Conservation (phyloP, 345 rosid genomes). For the Angophora floribunda region DNA sequence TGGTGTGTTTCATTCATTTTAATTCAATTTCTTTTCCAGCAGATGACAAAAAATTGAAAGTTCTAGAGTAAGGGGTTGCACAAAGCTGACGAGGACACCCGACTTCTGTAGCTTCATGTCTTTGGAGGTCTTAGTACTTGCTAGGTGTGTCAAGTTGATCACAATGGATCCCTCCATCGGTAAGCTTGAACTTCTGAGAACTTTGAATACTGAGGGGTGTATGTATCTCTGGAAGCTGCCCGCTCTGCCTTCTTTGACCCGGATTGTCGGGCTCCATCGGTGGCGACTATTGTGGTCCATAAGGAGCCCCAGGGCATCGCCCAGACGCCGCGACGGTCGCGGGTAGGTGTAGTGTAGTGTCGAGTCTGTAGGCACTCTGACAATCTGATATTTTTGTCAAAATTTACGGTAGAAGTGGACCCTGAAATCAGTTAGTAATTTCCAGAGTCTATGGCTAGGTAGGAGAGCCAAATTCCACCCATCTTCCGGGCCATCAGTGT, state of each 20-base stretch:
- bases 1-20: background rate
- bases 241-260: background rate
- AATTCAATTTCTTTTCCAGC: background rate
- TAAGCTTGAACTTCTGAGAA: background rate
- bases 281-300: too few species aligned
- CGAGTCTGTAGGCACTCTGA: too few species aligned
- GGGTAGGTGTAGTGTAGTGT: too few species aligned
- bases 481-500: background rate
- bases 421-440: background rate
- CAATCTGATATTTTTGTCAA: too few species aligned
- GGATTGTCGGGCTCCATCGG: background rate
- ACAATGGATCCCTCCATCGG: background rate
- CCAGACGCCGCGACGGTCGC: too few species aligned
- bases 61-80: background rate
- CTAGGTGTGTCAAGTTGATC: background rate
- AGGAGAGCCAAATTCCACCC: background rate
- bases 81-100: background rate
- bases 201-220: background rate
- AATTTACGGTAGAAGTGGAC: background rate
- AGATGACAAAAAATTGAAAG: background rate
- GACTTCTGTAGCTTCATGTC: background rate
- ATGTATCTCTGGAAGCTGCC: background rate
- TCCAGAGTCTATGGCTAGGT: background rate
- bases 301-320: too few species aligned
- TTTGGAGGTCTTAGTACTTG: background rate